Evolutionary conservation across 768 basidiomycete species (phyloP), one percentile per base, ranked within the genome.

Genomic region (Leccinum incarnatum): DNA sequence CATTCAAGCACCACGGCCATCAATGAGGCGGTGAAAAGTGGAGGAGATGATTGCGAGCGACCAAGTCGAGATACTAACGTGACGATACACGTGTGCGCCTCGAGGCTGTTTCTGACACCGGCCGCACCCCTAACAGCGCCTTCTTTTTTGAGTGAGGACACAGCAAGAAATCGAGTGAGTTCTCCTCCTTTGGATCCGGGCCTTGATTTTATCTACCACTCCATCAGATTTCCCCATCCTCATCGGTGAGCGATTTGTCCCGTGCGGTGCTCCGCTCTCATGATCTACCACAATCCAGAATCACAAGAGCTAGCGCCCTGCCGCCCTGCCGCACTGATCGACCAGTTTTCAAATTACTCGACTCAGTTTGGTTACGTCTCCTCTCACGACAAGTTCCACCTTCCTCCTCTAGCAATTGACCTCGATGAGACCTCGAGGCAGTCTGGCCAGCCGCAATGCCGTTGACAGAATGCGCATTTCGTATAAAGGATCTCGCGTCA

Each of bases 371-470:
- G 49, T 15, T 53, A 55, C 54, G 54, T 58, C 60, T 52, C 50
- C 53, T 48, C 55, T 32, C 51, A 62, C 59, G 60, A 59, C 25
- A n/a, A 15, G 32, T 56, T 54, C 60, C 61, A 59, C 59, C 60
- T 65, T 68, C 55, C 62, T 48, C 48, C 25, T 57, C 19, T 27
- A 48, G 53, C 42, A 48, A 55, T 54, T 21, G 27, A 53, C 67
- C 70, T 70, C 65, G 56, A 72, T 61, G 62, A 6, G 37, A 53
- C 72, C 71, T 73, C 73, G 68, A 73, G 72, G 72, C 68, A 50
- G 34, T 59, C 58, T 48, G 52, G 51, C 49, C 57, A 56, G 61
- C 67, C 62, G 56, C 63, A 61, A 52, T 19, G 36, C 52, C 58
- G 48, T 65, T 60, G 62, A 61, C 52, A 30, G 50, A 57, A 56